These are phyloP conservation scores for Candida sonorensis DNA, from an alignment of 805 yeast species.

Conservation along the genomic window DNA sequence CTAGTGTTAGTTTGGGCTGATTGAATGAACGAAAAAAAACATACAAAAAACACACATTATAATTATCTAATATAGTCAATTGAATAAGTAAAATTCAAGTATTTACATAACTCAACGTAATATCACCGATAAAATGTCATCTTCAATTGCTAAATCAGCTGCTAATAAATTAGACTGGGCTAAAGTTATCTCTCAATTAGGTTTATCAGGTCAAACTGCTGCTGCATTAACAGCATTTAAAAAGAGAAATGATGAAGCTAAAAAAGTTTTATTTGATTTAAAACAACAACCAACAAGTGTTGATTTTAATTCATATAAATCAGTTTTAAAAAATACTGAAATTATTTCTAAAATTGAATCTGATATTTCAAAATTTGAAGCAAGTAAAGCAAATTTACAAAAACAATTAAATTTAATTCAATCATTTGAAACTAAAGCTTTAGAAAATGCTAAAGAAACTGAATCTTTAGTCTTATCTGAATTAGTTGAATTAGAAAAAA, in stretches of 20 bases:
- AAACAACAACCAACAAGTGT: conserved; percentile 68
- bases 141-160: conserved; percentile 46
- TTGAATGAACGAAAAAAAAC: too few relatives aligned
- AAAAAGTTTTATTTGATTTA: conserved; percentile 68
- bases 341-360: conserved; percentile 76
- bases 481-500: conserved; percentile 76
- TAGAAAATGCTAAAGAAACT: conserved; percentile 91
- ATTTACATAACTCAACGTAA: too few relatives aligned
- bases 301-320: conserved; percentile 77
- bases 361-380: conserved; percentile 69
- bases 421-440: conserved; percentile 89
- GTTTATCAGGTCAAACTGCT: conserved; percentile 90
- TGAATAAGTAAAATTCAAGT: too few relatives aligned
- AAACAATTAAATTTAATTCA: conserved; percentile 89
- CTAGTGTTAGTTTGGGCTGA: too few relatives aligned
- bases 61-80: too few relatives aligned
- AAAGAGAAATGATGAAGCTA: conserved; percentile 98
- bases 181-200: conserved; percentile 78
- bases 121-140: conserved; percentile 17
- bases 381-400: conserved; percentile 78
- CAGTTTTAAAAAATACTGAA: conserved; percentile 71
- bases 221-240: conserved; percentile 84
- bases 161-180: conserved; percentile 94
- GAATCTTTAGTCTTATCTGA: conserved; percentile 85
- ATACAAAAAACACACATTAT: too few relatives aligned